Base-by-base conservation (phyloP, 768 basidiomycete genomes). In the Suillus alpinus region DNA sequence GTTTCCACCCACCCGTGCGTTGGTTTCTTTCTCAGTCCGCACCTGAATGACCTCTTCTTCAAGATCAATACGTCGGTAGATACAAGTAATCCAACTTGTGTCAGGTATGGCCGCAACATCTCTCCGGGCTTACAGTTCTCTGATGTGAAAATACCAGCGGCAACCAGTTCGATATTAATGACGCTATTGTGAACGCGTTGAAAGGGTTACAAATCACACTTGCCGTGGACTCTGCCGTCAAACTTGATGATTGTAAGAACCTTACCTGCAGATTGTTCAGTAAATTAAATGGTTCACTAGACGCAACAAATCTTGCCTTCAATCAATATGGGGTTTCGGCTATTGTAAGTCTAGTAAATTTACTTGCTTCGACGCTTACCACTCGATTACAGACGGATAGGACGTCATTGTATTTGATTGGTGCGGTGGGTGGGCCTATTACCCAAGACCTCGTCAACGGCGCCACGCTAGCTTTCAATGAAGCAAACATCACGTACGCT, bases 371-470 rank as follows among this genome's bases (percentile, higher is more conserved):
- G 8, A 36, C 59, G 39, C 41, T 63, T 44, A 68, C 41, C 23
- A 31, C 29, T 8, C 46, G 51, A 53, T 6, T 61, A 23, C 43
- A 88, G 83, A 86, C 84, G 2, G 89, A 90, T 69, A 67, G 79
- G 62, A 85, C 85, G 2, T 83, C 80, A 0, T 72, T 91, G 29
- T 88, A 82, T 72, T 78, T 90, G 55, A 86, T 90, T 43, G 86
- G 87, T n/a, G 86, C 83, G 4, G 86, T 90, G 34, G 86, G 87
- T 44, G 85, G 80, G 18, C 86, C 88, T 14, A 75, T 87, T 32
- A 82, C 85, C 2, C 89, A 89, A 70, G 76, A 79, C 64, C 78
- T 91, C 16, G 88, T 91, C 29, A 80, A 86, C 51, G 77, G 76
- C 20, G 78, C 88, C 0, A 63, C 76, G 6, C 68, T 91, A 53